phyloP scores from a whole-genome alignment of 305 asterid species.

The Fraxinus albicans region DNA sequence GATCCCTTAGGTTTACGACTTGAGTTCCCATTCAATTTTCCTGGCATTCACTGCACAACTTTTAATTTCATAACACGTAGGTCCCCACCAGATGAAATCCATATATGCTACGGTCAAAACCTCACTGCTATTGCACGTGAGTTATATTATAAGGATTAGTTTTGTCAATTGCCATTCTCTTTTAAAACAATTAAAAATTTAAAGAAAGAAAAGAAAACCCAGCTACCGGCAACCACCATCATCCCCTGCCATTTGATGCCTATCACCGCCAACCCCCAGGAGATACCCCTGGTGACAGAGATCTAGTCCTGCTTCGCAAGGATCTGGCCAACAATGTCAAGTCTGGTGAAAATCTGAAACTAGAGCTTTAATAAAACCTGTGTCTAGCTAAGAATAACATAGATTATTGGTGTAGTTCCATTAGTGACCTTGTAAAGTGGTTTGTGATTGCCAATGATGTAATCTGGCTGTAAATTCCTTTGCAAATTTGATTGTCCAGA shows the following conservation, averaged over 20 bases:
- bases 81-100: not conserved
- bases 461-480: not conserved
- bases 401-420: not conserved
- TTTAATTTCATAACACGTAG: not conserved
- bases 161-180: not conserved
- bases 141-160: not conserved
- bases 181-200: not conserved
- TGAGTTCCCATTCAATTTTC: not conserved
- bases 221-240: not conserved
- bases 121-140: not conserved
- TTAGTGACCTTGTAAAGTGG: not conserved
- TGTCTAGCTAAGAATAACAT: not conserved
- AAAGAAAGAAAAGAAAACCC: not conserved
- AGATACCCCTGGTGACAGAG: not conserved
- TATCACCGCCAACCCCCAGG: not conserved
- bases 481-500: not conserved
- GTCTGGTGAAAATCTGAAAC: constrained; percentile 2
- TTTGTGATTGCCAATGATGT: not conserved
- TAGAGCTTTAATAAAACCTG: not conserved
- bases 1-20: not conserved
- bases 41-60: not conserved
- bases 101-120: not conserved
- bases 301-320: not conserved
- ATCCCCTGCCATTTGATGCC: not conserved
- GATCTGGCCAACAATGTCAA: not conserved